Base-by-base conservation (phyloP, 352 stramenopile genomes). In the Phytophthora europaea region DNA sequence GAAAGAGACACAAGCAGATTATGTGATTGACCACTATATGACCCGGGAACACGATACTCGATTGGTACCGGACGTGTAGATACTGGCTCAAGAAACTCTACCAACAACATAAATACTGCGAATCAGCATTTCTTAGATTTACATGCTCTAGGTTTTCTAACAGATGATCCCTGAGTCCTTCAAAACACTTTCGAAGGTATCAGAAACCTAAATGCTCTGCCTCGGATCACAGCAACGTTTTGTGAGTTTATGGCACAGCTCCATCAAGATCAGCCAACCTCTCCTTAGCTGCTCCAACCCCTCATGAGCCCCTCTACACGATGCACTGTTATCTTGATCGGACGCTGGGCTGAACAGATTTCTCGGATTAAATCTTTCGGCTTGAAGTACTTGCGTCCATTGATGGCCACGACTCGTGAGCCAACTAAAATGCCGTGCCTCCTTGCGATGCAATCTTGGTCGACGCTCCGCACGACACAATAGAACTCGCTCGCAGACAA, bases 221-320 rank as follows among this genome's bases (percentile, higher is more conserved):
- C n/a, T 54, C 45, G 18, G n/a, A 55, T 57, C 38, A 36, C 47
- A 48, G 34, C 45, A n/a, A 61, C 31, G 40, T 31, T 59, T 58
- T 58, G 50, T 61, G 34, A 43, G 65, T 31, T 16, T n/a, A 45
- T 53, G 53, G 31, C 20, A 7, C 22, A 33, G 22, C 43, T 34
- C n/a, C 40, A 66, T 33, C 57, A 70, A 22, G 22, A 61, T 50
- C 59, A 61, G 20, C 8, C 55, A 31, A 38, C 22, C 52, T 8
- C 22, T 43, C 10, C 40, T 62, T 48, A 72, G 16, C 47, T 68
- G 31, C 60, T 85, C 87, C 87, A 93, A 6, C 80, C 87, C 54
- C 85, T 79, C 85, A 93, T 94, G 18, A 94, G 77, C 0, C 85
- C 85, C 76, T 94, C 85, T n/a, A 94, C 85, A 15, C 87, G 88